Evolutionary conservation across 192 early-diverging fungal genomes (phyloP).

Genomic region (Coemansia sp.): DNA sequence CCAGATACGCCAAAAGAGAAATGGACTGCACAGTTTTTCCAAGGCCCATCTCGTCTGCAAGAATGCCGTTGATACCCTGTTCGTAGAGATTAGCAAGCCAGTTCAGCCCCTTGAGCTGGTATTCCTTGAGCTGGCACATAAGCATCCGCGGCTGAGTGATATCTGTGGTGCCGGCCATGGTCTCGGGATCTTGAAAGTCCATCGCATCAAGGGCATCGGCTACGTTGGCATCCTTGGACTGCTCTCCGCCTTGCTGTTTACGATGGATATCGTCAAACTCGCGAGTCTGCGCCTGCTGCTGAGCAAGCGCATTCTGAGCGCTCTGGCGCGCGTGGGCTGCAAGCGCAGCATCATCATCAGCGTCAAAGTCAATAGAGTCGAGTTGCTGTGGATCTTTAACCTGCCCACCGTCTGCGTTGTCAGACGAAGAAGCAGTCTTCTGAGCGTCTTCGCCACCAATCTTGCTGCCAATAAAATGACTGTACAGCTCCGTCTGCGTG

Average conservation of each 20-base stretch:
- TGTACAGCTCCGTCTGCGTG: slow-evolving; percentile 89
- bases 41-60: slow-evolving; percentile 84
- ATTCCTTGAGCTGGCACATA: slow-evolving; percentile 80
- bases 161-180: slow-evolving; percentile 65
- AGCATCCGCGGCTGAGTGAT: slow-evolving; percentile 84
- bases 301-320: slow-evolving; percentile 75
- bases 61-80: slow-evolving; percentile 88
- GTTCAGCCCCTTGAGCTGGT: slow-evolving; percentile 81
- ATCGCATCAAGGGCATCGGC: slow-evolving; percentile 68
- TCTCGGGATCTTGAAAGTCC: slow-evolving; percentile 83
- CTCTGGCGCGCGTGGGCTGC: slow-evolving; percentile 67
- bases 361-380: slow-evolving; percentile 76
- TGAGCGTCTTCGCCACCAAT: slow-evolving; percentile 51
- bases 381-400: slow-evolving; percentile 29
- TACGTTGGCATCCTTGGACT: slow-evolving; percentile 41
- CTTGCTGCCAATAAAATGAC: slow-evolving; percentile 88
- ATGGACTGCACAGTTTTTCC: slow-evolving; percentile 93
- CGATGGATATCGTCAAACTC: slow-evolving; percentile 62
- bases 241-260: slow-evolving; percentile 1
- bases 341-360: slow-evolving; percentile 69
- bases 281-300: slow-evolving; percentile 64
- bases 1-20: slow-evolving; percentile 82
- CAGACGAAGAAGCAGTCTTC: background rate
- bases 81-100: slow-evolving; percentile 87
- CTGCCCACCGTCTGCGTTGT: background rate